Evolutionary conservation across 169 alveolate genomes (phyloP).

Genomic region (Gregarina niphandrodes): DNA sequence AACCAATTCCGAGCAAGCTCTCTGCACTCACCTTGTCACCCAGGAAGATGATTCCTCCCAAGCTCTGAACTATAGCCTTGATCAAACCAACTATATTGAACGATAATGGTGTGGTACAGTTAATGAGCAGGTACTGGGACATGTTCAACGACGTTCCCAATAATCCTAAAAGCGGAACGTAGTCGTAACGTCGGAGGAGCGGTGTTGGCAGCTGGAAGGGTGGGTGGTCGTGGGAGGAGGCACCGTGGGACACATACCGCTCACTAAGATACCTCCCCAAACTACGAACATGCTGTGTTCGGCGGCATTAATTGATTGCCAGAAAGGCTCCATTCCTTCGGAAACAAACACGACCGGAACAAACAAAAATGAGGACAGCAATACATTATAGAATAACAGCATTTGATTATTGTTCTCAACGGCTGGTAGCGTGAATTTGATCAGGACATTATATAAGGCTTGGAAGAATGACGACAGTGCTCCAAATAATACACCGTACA

Average conservation of each 20-base stretch:
- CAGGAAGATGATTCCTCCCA: constrained; percentile 21
- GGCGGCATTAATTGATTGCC: too few species aligned
- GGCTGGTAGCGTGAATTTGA: constrained; percentile 16
- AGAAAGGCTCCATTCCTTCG: constrained; percentile 5
- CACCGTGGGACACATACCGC: too few species aligned
- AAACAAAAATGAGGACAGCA: constrained; percentile 10
- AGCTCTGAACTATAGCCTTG: constrained; percentile 26
- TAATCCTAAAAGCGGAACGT: too few species aligned
- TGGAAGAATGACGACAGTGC: constrained; percentile 25
- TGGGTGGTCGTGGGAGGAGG: too few species aligned
- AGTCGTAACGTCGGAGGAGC: too few species aligned
- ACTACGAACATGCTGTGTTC: too few species aligned
- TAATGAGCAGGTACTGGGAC: too few species aligned
- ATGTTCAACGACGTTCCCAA: too few species aligned
- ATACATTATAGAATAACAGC: constrained; percentile 11
- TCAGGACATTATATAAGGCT: constrained; percentile 24
- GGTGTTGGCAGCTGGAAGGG: too few species aligned
- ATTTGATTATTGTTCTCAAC: constrained; percentile 8
- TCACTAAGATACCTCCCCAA: too few species aligned
- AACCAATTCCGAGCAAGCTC: constrained; percentile 15
- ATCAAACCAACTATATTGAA: constrained; percentile 26
- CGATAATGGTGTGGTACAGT: constrained; percentile 16
- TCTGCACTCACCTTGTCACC: constrained; percentile 15
- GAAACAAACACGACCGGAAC: constrained; percentile 17
- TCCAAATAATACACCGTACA: constrained; percentile 20